Percentiles rank a stretch among this genome's conserved stretches.
These are phyloP conservation scores for Circinella umbellata DNA, from an alignment of 371 early-diverging fungal genomes.

Conservation along the genomic window DNA sequence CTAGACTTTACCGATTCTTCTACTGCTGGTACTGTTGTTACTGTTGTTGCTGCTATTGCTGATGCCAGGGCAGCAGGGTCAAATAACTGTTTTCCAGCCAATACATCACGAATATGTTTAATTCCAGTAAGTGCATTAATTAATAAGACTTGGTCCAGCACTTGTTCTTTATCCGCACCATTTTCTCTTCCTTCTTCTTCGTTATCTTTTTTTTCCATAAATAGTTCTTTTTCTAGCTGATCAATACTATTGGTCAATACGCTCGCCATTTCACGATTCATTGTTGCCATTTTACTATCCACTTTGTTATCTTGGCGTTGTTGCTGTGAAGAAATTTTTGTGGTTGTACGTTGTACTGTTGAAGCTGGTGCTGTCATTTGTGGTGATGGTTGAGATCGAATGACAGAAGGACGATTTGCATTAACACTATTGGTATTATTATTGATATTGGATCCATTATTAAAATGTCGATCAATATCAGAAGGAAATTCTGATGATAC, in stretches of 20 bases:
- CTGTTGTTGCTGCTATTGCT: conserved; percentile 14
- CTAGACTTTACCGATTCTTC: background rate
- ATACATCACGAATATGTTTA: conserved; percentile 67
- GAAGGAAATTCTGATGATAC: conserved; percentile 46
- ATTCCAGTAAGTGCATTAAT: conserved; percentile 58
- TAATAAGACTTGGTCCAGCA: conserved; percentile 36
- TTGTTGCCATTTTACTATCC: conserved; percentile 24
- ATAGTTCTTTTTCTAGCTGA: conserved; percentile 57
- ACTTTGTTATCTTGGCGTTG: background rate
- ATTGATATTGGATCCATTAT: background rate
- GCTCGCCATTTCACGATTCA: conserved; percentile 55
- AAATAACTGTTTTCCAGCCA: conserved; percentile 57
- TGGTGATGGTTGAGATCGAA: background rate
- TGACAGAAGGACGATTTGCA: background rate
- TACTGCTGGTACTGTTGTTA: conserved; percentile 18
- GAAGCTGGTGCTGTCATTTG: conserved; percentile 12
- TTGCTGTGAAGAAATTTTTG: background rate
- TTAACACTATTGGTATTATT: too few relatives aligned
- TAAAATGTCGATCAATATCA: conserved; percentile 32
- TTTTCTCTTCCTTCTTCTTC: background rate
- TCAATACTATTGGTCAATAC: conserved; percentile 58
- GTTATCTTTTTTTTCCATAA: conserved; percentile 8
- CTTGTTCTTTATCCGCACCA: conserved; percentile 3
- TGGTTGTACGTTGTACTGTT: background rate
- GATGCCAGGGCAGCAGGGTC: conserved; percentile 46